These are phyloP conservation scores for Colletotrichum liriopes DNA, from an alignment of 2,329 filamentous ascomycete genomes.

Conservation along the genomic window DNA sequence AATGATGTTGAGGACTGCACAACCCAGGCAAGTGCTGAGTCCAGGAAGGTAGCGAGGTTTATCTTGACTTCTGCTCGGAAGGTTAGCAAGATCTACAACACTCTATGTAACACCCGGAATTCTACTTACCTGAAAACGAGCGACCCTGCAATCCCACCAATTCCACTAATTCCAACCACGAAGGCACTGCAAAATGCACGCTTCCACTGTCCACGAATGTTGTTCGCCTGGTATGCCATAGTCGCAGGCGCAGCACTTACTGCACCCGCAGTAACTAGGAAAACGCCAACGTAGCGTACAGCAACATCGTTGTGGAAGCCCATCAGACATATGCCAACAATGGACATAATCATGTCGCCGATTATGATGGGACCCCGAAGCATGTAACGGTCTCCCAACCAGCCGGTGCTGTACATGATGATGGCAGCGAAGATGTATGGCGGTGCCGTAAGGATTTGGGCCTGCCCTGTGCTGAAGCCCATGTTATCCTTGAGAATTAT, in stretches of 20 bases:
- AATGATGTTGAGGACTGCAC: constrained; percentile 29
- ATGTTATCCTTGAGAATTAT: constrained; percentile 64
- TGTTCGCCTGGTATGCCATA: constrained; percentile 43
- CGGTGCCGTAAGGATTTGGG: constrained; percentile 71
- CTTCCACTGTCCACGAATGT: constrained; percentile 44
- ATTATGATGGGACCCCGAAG: constrained; percentile 79
- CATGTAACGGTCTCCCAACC: constrained; percentile 74
- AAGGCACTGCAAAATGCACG: constrained; percentile 42
- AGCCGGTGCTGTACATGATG: constrained; percentile 75
- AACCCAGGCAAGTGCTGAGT: constrained; percentile 30
- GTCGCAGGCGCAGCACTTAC: constrained; percentile 31
- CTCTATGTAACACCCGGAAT: background rate
- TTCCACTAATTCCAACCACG: constrained; percentile 39
- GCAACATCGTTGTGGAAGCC: constrained; percentile 66
- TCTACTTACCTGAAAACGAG: constrained; percentile 41
- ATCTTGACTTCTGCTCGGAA: constrained; percentile 18
- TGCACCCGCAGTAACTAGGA: constrained; percentile 59
- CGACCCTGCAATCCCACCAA: constrained; percentile 42
- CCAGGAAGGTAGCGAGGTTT: constrained; percentile 33
- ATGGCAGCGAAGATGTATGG: constrained; percentile 74
- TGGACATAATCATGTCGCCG: constrained; percentile 70
- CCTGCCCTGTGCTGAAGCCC: constrained; percentile 50
- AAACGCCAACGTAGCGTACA: constrained; percentile 78
- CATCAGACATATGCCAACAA: constrained; percentile 77
- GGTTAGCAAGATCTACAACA: background rate